phyloP scores from a whole-genome alignment of 1,139 yeast genomes.

The Candida anutae region DNA sequence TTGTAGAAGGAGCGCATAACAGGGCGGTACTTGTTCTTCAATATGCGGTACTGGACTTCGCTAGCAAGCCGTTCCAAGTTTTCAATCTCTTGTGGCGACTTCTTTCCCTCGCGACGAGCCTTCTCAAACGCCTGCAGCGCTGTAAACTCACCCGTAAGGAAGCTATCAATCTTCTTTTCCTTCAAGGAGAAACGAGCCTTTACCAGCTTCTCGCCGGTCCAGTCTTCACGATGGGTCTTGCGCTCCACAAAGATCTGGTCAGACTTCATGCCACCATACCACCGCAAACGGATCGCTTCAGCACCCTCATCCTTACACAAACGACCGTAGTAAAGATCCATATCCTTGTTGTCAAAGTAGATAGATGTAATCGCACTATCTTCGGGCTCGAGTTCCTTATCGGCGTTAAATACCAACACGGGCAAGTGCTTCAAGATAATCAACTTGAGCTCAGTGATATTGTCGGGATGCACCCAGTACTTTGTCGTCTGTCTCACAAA shows the following conservation, averaged over 20 bases:
- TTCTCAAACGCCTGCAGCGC: slow-evolving; percentile 88
- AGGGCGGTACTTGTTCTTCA: slow-evolving; percentile 72
- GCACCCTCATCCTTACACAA: slow-evolving; percentile 97
- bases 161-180: slow-evolving; percentile 83
- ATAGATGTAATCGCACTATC: slow-evolving; percentile 96
- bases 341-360: slow-evolving; percentile 80
- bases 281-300: slow-evolving; percentile 93
- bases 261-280: slow-evolving; percentile 97
- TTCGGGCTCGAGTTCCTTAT: slow-evolving; percentile 89
- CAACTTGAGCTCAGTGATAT: slow-evolving; percentile 92
- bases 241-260: slow-evolving; percentile 93
- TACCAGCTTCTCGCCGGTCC: slow-evolving; percentile 99
- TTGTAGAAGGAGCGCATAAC: slow-evolving; percentile 94
- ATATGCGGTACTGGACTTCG: slow-evolving; percentile 84
- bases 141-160: slow-evolving; percentile 74
- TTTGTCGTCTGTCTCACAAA: slow-evolving; percentile 97
- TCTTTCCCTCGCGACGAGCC: slow-evolving; percentile 87
- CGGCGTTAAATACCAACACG: slow-evolving; percentile 90
- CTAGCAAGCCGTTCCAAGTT: slow-evolving; percentile 85
- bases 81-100: slow-evolving; percentile 79
- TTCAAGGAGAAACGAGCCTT: slow-evolving; percentile 91
- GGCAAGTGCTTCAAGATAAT: slow-evolving; percentile 91
- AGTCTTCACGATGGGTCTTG: slow-evolving; percentile 96
- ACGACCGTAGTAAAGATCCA: slow-evolving; percentile 91
- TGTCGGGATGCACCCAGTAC: slow-evolving; percentile 99